A percentile compares a stretch with the other conserved stretches of the same genome.
These are phyloP conservation scores for Pseudotsuga menziesii DNA, from an alignment of 75 land plant species.

Conservation along the genomic window DNA sequence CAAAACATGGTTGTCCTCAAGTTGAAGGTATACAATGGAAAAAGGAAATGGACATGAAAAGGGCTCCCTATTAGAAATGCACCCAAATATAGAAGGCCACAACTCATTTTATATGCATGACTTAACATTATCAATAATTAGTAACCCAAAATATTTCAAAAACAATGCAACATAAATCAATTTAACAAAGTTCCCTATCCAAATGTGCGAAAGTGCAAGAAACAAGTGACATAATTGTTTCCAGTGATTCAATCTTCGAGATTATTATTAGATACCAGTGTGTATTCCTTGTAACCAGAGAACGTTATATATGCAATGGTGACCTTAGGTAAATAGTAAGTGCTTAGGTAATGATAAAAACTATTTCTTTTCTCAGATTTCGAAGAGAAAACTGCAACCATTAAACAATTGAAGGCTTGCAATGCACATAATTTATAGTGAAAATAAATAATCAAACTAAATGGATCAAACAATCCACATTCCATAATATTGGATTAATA, in stretches of 20 bases:
- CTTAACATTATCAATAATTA: background rate
- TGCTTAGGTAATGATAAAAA: background rate
- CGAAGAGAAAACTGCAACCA: too few species aligned
- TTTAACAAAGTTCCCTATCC: background rate
- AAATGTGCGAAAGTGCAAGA: background rate
- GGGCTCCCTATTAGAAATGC: slow-evolving; percentile 1
- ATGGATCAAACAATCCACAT: too few species aligned
- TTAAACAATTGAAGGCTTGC: too few species aligned
- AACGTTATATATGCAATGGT: background rate
- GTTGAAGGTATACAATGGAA: too few species aligned
- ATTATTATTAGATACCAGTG: background rate
- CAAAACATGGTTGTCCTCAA: background rate
- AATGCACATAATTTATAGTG: too few species aligned
- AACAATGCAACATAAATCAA: background rate
- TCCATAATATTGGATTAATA: too few species aligned
- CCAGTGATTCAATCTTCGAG: background rate
- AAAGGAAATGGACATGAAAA: too few species aligned
- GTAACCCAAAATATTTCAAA: background rate
- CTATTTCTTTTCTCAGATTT: too few species aligned
- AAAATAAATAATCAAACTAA: too few species aligned
- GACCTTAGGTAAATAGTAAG: background rate
- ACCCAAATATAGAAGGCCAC: background rate
- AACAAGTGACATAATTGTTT: background rate
- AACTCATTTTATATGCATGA: background rate
- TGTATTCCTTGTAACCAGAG: background rate